Evolutionary conservation across 2,329 filamentous ascomycete species (phyloP).

Genomic region (Alternaria burnsii): DNA sequence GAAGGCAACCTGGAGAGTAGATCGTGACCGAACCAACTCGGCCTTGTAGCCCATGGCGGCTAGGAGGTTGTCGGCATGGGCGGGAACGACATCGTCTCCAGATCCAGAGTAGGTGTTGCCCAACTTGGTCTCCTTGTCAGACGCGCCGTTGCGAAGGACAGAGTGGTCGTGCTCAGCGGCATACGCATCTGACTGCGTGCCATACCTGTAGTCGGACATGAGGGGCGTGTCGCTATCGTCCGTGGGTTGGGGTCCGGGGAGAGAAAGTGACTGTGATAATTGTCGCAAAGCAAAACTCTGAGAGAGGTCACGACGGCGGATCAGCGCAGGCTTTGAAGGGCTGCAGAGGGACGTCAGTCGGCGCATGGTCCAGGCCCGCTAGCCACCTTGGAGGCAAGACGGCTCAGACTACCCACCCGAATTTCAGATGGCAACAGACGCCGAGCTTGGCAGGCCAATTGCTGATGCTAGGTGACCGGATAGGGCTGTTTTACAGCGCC

Average conservation of each 20-base stretch:
- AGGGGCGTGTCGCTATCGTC: slow-evolving; percentile 22
- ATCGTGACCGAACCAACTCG: slow-evolving; percentile 70
- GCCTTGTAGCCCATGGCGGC: slow-evolving; percentile 72
- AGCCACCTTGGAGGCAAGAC: slow-evolving; percentile 29
- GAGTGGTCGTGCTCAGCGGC: slow-evolving; percentile 43
- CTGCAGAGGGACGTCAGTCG: slow-evolving; percentile 39
- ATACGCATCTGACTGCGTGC: slow-evolving; percentile 47
- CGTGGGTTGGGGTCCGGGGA: slow-evolving; percentile 20
- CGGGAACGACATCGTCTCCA: slow-evolving; percentile 34
- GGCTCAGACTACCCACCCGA: slow-evolving; percentile 28
- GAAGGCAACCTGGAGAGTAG: slow-evolving; percentile 74
- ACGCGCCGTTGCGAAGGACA: slow-evolving; percentile 24
- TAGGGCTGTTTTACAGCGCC: slow-evolving; percentile 21
- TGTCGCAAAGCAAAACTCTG: slow-evolving; percentile 32
- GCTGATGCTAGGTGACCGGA: slow-evolving; percentile 17
- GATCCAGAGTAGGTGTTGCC: slow-evolving; percentile 31
- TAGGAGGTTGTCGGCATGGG: slow-evolving; percentile 68
- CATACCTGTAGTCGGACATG: slow-evolving; percentile 39
- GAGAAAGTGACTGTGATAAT: slow-evolving; percentile 15
- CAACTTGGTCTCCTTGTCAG: slow-evolving; percentile 41
- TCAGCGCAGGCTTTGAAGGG: slow-evolving; percentile 38
- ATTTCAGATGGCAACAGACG: slow-evolving; percentile 25
- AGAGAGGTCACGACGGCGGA: slow-evolving; percentile 23
- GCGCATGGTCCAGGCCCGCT: slow-evolving; percentile 34
- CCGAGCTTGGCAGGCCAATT: slow-evolving; percentile 31